Conservation (phyloP, 345 rosid genomes). For the Euphorbia lathyris region DNA sequence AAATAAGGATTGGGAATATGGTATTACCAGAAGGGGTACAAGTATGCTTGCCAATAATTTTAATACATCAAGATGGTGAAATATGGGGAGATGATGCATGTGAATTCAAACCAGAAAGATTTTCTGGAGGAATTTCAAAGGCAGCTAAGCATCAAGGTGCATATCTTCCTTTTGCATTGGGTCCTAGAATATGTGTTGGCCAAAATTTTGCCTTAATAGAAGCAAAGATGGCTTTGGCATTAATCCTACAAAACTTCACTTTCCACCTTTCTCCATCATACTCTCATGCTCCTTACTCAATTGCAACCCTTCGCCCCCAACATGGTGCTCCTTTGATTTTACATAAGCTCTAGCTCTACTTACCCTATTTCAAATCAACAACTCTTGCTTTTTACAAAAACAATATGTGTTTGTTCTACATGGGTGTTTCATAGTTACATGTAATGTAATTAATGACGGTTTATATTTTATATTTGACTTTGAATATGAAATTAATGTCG, state of each 20-base stretch:
- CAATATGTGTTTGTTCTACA: too few relatives aligned
- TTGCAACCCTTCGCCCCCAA: slow-evolving; percentile 48
- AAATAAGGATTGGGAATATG: slow-evolving; percentile 8
- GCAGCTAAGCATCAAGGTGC: slow-evolving; percentile 31
- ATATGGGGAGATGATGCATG: slow-evolving; percentile 17
- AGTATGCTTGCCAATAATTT: neutral
- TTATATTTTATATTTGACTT: too few relatives aligned
- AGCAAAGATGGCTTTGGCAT: slow-evolving; percentile 51
- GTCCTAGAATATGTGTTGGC: slow-evolving; percentile 42
- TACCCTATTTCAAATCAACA: too few relatives aligned
- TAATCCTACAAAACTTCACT: slow-evolving; percentile 40
- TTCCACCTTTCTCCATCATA: slow-evolving; percentile 50
- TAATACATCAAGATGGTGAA: slow-evolving; percentile 16
- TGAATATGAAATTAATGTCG: too few relatives aligned
- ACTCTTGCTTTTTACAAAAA: too few relatives aligned
- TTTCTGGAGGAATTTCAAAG: slow-evolving; percentile 38
- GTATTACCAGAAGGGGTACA: slow-evolving; percentile 13
- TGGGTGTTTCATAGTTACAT: too few relatives aligned
- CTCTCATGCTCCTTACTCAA: slow-evolving; percentile 46
- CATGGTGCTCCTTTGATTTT: slow-evolving; percentile 39
- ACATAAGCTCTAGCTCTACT: neutral
- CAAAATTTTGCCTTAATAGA: slow-evolving; percentile 47
- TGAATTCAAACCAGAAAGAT: slow-evolving; percentile 44
- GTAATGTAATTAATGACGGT: too few relatives aligned
- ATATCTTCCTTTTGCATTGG: slow-evolving; percentile 40